Evolutionary conservation across 2,329 filamentous ascomycete genomes (phyloP).

Genomic region (Ampelomyces quisqualis): DNA sequence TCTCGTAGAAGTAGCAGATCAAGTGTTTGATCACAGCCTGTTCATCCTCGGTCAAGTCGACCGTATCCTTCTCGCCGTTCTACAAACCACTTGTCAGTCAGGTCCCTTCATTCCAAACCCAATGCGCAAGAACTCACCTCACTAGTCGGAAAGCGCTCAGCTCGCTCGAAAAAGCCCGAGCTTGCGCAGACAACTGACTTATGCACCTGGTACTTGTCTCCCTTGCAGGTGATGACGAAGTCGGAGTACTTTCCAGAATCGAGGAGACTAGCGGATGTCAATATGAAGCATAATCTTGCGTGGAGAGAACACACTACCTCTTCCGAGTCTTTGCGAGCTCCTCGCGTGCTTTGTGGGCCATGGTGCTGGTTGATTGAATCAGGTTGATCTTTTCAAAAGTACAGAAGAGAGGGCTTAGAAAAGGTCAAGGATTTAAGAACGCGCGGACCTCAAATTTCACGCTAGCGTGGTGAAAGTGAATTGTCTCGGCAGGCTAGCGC

Average conservation of each 20-base stretch:
- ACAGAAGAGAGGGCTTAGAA: not conserved
- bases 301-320: not conserved
- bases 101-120: not conserved
- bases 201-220: slow-evolving; percentile 19
- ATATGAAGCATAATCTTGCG: not conserved
- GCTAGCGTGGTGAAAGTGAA: not conserved
- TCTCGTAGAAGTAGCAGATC: slow-evolving; percentile 16
- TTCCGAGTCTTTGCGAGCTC: not conserved
- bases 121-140: not conserved
- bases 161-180: slow-evolving; percentile 12
- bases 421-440: no score
- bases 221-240: slow-evolving; percentile 15
- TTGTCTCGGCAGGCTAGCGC: not conserved
- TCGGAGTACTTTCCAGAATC: slow-evolving; percentile 15
- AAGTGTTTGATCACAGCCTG: slow-evolving; percentile 11
- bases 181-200: slow-evolving; percentile 18
- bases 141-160: slow-evolving; percentile 1
- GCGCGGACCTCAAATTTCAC: no score
- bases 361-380: not conserved
- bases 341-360: not conserved
- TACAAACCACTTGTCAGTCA: slow-evolving; percentile 26
- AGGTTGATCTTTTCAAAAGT: not conserved
- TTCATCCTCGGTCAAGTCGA: slow-evolving; percentile 13
- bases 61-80: slow-evolving; percentile 1
- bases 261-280: slow-evolving; percentile 1